Evolutionary conservation across 1,284 basidiomycete species (phyloP).

Genomic region (Ceratorhiza oryzae-sativae): DNA sequence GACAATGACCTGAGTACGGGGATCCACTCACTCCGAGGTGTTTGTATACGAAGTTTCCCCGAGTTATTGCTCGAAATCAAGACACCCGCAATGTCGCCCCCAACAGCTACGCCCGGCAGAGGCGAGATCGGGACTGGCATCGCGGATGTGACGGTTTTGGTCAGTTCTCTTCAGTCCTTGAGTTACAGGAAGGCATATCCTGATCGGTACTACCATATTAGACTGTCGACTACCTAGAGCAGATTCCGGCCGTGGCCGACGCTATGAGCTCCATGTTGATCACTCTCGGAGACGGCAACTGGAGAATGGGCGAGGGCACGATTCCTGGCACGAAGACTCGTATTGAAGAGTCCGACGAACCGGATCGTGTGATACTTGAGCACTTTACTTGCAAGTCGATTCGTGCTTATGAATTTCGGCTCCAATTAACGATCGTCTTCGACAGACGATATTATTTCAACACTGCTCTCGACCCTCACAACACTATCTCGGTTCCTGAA

Average conservation of each 20-base stretch:
- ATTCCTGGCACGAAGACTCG: constrained; percentile 56
- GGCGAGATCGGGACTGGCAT: constrained; percentile 65
- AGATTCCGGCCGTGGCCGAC: constrained; percentile 68
- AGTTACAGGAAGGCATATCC: not conserved
- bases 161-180: constrained; percentile 49
- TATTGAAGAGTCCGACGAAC: constrained; percentile 60
- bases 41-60: constrained; percentile 79
- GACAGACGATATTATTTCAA: constrained; percentile 75
- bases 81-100: constrained; percentile 49
- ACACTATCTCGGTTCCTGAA: constrained; percentile 67
- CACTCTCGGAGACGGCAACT: constrained; percentile 80
- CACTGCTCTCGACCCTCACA: constrained; percentile 64
- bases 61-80: constrained; percentile 80
- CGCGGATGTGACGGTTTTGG: constrained; percentile 67
- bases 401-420: constrained; percentile 20
- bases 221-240: constrained; percentile 72
- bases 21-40: constrained; percentile 64
- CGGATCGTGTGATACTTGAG: constrained; percentile 61
- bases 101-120: constrained; percentile 48
- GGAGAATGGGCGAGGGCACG: constrained; percentile 85
- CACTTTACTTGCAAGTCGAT: constrained; percentile 70
- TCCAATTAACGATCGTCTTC: constrained; percentile 8
- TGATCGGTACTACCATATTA: constrained; percentile 47
- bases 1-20: constrained; percentile 75
- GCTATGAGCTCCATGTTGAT: constrained; percentile 69